These are phyloP conservation scores for Uronychia setigera DNA, from an alignment of 73 alveolate species.

Conservation along the genomic window DNA sequence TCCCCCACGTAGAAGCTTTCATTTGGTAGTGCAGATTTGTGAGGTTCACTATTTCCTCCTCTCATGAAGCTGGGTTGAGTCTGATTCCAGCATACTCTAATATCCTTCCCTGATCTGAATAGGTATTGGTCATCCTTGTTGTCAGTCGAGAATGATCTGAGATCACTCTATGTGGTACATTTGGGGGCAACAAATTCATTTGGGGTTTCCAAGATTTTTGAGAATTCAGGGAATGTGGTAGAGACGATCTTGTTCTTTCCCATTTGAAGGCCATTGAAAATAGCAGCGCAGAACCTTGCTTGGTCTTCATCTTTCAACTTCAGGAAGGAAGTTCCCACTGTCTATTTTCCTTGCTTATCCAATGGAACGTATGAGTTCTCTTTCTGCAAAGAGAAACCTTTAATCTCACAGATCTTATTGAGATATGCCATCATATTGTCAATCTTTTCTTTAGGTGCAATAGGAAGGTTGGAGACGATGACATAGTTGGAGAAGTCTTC, in stretches of 20 bases:
- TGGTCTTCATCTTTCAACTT: slow-evolving; percentile 26
- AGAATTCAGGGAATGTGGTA: slow-evolving; percentile 47
- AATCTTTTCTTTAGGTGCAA: slow-evolving; percentile 39
- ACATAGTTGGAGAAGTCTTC: slow-evolving; percentile 47
- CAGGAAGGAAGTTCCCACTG: slow-evolving; percentile 54
- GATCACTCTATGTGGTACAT: slow-evolving; percentile 28
- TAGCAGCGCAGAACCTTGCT: slow-evolving; percentile 54
- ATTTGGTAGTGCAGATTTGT: slow-evolving; percentile 4
- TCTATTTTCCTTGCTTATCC: slow-evolving; percentile 17
- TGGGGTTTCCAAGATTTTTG: slow-evolving; percentile 36
- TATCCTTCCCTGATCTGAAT: slow-evolving; percentile 12
- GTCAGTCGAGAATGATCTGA: slow-evolving; percentile 35
- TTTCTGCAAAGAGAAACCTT: slow-evolving; percentile 16
- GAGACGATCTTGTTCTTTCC: slow-evolving; percentile 46
- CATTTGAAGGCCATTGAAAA: slow-evolving; percentile 39
- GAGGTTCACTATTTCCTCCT: slow-evolving; percentile 13
- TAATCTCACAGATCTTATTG: slow-evolving; percentile 37
- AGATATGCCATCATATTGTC: slow-evolving; percentile 36
- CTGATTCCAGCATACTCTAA: background rate
- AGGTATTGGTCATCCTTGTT: slow-evolving; percentile 48
- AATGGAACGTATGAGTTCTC: slow-evolving; percentile 30
- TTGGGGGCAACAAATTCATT: slow-evolving; percentile 27
- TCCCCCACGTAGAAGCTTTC: slow-evolving; percentile 12
- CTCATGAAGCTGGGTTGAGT: background rate
- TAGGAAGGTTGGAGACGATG: slow-evolving; percentile 43